A percentile compares a stretch with the other conserved stretches of the same genome.
Evolutionary conservation across 108 stramenopile species (phyloP).

Genomic region (Cyclotella atomus): DNA sequence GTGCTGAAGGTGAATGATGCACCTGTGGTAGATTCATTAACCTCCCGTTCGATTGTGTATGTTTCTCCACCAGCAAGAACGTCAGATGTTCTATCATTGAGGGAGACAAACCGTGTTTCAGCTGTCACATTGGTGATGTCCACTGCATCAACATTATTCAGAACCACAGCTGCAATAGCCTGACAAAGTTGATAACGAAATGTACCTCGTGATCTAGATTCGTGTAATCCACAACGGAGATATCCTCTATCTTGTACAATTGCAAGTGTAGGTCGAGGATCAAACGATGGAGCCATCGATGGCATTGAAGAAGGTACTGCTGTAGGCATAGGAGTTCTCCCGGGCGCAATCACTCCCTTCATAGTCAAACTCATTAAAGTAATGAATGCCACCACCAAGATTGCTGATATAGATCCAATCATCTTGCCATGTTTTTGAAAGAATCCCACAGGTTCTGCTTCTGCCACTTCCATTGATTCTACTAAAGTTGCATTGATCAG

Average conservation of each 20-base stretch:
- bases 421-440: constrained; percentile 4
- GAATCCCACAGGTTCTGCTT: neutral
- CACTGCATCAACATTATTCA: neutral
- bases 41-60: constrained; percentile 11
- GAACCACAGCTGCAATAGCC: constrained; percentile 12
- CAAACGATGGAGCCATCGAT: constrained; percentile 8
- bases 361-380: neutral
- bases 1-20: constrained; percentile 5
- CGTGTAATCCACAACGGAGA: constrained; percentile 11
- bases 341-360: neutral
- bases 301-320: neutral
- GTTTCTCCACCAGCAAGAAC: constrained; percentile 1
- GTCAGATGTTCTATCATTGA: neutral
- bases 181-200: constrained; percentile 13
- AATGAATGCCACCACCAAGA: neutral
- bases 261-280: constrained; percentile 16
- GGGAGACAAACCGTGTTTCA: neutral
- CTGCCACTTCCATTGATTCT: constrained; percentile 4
- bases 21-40: neutral
- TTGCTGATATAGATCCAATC: neutral
- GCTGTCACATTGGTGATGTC: neutral
- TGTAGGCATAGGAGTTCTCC: neutral
- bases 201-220: neutral
- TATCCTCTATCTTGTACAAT: constrained; percentile 15
- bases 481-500: constrained; percentile 18